phyloP scores from a whole-genome alignment of 257 asterid genomes.

The Handroanthus guayacan region DNA sequence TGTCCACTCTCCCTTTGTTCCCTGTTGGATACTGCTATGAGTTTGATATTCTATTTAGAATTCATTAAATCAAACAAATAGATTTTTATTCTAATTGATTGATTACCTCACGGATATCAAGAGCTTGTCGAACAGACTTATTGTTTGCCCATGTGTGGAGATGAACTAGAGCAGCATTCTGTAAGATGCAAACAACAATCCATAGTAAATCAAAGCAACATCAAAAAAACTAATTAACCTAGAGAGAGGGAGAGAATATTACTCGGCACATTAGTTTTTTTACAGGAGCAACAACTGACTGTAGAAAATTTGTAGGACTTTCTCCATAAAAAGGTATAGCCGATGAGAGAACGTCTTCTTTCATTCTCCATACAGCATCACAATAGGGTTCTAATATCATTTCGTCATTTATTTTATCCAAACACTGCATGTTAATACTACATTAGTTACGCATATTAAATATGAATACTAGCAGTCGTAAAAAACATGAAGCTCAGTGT shows the following conservation, averaged over 20 bases:
- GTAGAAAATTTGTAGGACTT: background rate
- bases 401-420: background rate
- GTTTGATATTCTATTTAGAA: background rate
- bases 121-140: background rate
- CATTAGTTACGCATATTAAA: no score
- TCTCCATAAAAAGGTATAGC: background rate
- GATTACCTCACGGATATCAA: background rate
- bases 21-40: background rate
- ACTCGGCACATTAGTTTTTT: conserved; percentile 31
- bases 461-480: no score
- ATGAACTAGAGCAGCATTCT: background rate
- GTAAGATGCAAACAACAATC: background rate
- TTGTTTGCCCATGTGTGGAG: background rate
- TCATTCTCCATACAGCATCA: background rate
- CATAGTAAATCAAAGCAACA: background rate
- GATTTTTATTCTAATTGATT: background rate
- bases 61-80: no score
- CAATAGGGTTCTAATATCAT: conserved; percentile 26
- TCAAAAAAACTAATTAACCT: background rate
- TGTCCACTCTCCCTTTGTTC: background rate
- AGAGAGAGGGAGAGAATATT: background rate
- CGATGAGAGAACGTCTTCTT: background rate
- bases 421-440: no score
- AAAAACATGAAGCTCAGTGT: no score
- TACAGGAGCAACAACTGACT: background rate